Base-by-base conservation (phyloP, 768 basidiomycete genomes). In the Lyophyllum decastes region DNA sequence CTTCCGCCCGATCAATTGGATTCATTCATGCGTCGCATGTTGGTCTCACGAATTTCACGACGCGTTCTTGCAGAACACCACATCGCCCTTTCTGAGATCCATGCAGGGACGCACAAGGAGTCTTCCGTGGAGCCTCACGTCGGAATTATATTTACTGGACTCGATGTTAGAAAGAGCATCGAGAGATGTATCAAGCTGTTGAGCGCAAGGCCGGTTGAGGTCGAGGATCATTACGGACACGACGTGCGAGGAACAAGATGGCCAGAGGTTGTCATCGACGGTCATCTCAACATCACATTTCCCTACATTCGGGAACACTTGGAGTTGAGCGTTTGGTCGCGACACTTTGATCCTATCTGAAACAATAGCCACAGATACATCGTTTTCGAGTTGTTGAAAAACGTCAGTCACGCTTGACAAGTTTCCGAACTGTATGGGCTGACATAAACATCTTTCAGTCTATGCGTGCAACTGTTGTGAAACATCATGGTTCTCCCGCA, bases 1-100 rank as follows among this genome's bases (percentile, higher is more conserved):
- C 81, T 95, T 8, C 77, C 84, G 0, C 88, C 94, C 0, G 92
- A 94, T 57, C 80, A 83, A 40, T 79, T 95, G 12, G 93, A 95
- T 69, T 81, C 90, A 2, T 93, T 94, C 70, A 92, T 94, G 89
- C 83, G 87, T 22, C 85, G 93, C 22, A 96, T 96, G 94, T 81
- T 96, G 10, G 83, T 93, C 49, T 95, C 94, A 2, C 83, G 94
- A 52, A 94, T 95, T 69, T 94, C 93, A 12, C 82, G 94, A 21
- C 86, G 94, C 30, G 94, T 96, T 30, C 81, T 96, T 22, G 90
- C 86, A 4, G 92, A 95, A 68, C 94, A 96, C 63, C 94, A 96
- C 64, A 83, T 95, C 52, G 89, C 92, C 1, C 77, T 96, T 5
- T 89, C 92, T 7, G 79, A 83, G 55, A 82, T 80, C 25, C 77